A percentile compares a stretch with the other conserved stretches of the same genome.
phyloP scores from a whole-genome alignment of 164 flowering plant species.

The Nymphaea thermarum region DNA sequence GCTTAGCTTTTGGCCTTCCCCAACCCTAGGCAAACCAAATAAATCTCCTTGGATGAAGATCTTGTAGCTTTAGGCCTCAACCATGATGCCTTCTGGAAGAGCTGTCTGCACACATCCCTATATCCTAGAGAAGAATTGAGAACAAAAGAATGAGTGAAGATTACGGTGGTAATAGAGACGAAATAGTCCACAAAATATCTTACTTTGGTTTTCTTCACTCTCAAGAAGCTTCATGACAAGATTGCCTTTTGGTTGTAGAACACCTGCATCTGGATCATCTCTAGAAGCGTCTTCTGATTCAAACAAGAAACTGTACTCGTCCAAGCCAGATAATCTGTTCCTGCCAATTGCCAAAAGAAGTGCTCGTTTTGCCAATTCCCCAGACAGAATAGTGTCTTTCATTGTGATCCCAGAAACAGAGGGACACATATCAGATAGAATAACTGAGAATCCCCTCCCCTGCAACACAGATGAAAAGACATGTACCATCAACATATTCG shows the following conservation, averaged over 20 bases:
- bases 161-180: background rate
- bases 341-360: conserved; percentile 68
- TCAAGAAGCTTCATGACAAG: conserved; percentile 86
- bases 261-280: conserved; percentile 22
- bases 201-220: conserved; percentile 76
- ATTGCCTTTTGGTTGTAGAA: conserved; percentile 64
- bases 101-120: conserved; percentile 52
- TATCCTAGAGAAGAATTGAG: conserved; percentile 36
- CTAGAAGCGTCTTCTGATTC: conserved; percentile 3
- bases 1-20: no score
- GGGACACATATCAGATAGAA: conserved; percentile 97
- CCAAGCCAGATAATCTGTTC: conserved; percentile 15
- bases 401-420: conserved; percentile 75
- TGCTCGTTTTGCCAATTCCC: conserved; percentile 78
- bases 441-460: conserved; percentile 74
- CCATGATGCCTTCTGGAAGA: conserved; percentile 68
- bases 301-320: conserved; percentile 5
- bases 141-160: background rate
- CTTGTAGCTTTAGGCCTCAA: conserved; percentile 96
- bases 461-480: conserved; percentile 16
- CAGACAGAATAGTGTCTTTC: conserved; percentile 75
- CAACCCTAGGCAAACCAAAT: conserved; percentile 70
- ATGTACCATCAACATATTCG: no score
- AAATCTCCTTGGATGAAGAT: conserved; percentile 86
- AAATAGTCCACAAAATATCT: background rate